Evolutionary conservation across 1,284 basidiomycete species (phyloP), one percentile per base, ranked within the genome.

Genomic region (Fomitopsis palustris): DNA sequence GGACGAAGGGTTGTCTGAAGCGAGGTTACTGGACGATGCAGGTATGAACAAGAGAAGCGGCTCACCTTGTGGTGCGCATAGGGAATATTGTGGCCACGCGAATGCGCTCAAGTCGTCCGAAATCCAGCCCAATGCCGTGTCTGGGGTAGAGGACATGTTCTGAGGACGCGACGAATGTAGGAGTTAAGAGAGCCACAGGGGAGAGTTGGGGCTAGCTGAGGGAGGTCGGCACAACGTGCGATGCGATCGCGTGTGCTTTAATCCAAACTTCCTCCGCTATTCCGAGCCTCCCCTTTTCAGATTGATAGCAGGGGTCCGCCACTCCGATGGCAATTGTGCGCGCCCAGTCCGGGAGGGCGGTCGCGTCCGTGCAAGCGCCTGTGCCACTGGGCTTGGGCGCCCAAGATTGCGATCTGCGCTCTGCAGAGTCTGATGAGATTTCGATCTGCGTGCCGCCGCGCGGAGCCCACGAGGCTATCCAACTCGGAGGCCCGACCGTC

Each of bases 341-440:
- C 19, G 23, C 53, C n/a, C 54, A 41, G 25, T 37, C 17, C 12
- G 17, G 38, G 37, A 19, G 19, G 25, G 39, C 25, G 39, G 14
- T 55, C 55, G 27, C 55, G 33, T 39, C 19, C 33, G 23, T 27
- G 45, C 25, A 23, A 29, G 45, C 45, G 45, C 45, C 45, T 29
- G 45, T 21, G 31, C 57, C 51, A 39, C 52, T 29, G 12, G 56
- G 19, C 12, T 12, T n/a, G 19, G 31, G 16, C 49, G 51, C 56
- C 42, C 33, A 17, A 54, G 57, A 58, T 58, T 54, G 57, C 29
- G 57, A 58, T 58, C 57, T 57, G 49, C 42, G 57, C 27, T 51
- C 54, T 39, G 56, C 47, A 56, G 25, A 33, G 39, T 53, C 47
- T 55, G 54, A 59, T 60, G 54, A 55, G 54, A 60, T 60, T 43